A percentile compares a stretch with the other conserved stretches of the same genome.
phyloP scores from a whole-genome alignment of 768 basidiomycete genomes.

The Boletus reticulatus region DNA sequence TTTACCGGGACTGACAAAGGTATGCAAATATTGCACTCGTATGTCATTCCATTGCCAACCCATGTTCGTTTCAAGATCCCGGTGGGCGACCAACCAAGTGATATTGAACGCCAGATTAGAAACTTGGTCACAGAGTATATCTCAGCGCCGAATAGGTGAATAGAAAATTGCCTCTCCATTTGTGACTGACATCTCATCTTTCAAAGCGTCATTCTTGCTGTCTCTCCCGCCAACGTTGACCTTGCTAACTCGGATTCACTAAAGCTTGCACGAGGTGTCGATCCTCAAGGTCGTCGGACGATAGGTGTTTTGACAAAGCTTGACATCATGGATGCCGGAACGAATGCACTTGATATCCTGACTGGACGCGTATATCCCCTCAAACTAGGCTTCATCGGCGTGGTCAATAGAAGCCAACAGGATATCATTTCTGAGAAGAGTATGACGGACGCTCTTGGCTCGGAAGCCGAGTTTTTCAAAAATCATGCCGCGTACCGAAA shows the following conservation, averaged over 20 bases:
- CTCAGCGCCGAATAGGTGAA: conserved; percentile 91
- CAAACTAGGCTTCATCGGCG: conserved; percentile 96
- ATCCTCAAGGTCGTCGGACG: conserved; percentile 94
- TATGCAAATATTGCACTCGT: conserved; percentile 32
- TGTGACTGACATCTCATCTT: conserved; percentile 6
- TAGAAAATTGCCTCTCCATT: neutral
- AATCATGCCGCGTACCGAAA: conserved; percentile 91
- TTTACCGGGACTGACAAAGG: conserved; percentile 95
- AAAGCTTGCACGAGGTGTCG: conserved; percentile 93
- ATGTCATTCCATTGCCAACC: neutral
- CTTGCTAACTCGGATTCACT: conserved; percentile 98
- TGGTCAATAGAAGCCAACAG: conserved; percentile 96
- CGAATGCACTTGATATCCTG: conserved; percentile 93
- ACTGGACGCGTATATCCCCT: conserved; percentile 97
- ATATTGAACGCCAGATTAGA: conserved; percentile 96
- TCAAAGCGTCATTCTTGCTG: conserved; percentile 88
- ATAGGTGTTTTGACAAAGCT: conserved; percentile 97
- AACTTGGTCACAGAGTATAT: conserved; percentile 95
- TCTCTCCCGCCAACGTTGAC: conserved; percentile 97
- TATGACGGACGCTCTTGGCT: conserved; percentile 79
- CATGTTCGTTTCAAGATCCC: conserved; percentile 61
- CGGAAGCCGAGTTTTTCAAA: conserved; percentile 89
- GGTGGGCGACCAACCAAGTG: conserved; percentile 95
- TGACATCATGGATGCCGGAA: conserved; percentile 99
- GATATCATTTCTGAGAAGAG: conserved; percentile 89